These are phyloP conservation scores for Trichophyton verrucosum DNA, from an alignment of 2,329 filamentous ascomycete species.

Conservation along the genomic window DNA sequence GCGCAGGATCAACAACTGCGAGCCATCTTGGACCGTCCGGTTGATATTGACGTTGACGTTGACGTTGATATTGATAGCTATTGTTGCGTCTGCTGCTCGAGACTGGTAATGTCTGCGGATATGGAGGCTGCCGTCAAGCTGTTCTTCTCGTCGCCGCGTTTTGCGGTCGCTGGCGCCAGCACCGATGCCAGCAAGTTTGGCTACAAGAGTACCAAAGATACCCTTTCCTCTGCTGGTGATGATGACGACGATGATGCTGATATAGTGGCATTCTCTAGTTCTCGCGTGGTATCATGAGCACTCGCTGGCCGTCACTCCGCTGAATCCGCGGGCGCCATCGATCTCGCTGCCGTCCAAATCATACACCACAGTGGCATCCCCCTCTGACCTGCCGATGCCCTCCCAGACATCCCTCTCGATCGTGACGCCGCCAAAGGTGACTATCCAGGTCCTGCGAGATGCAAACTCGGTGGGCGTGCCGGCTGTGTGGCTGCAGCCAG, in stretches of 20 bases:
- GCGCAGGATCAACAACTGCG: background rate
- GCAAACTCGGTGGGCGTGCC: constrained; percentile 61
- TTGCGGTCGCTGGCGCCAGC: constrained; percentile 83
- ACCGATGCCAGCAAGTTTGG: constrained; percentile 77
- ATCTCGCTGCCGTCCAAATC: constrained; percentile 51
- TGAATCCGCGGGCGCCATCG: constrained; percentile 60
- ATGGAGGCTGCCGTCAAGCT: constrained; percentile 60
- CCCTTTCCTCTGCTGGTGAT: background rate
- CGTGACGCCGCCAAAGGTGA: constrained; percentile 73
- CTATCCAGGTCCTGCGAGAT: constrained; percentile 60
- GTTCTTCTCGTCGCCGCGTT: constrained; percentile 69
- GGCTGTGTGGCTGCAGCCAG: constrained; percentile 81
- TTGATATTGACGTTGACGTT: background rate
- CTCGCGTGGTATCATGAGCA: constrained; percentile 79
- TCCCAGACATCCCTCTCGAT: constrained; percentile 64
- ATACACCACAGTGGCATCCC: constrained; percentile 53
- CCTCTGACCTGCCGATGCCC: constrained; percentile 54
- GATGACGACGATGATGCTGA: background rate
- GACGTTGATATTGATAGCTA: background rate
- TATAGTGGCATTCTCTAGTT: constrained; percentile 45
- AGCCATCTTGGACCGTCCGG: background rate
- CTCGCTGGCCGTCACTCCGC: constrained; percentile 61
- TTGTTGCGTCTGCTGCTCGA: background rate
- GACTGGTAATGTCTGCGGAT: constrained; percentile 2
- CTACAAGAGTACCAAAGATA: constrained; percentile 56